A percentile compares a stretch with the other conserved stretches of the same genome.
Conservation (phyloP, 495 filamentous ascomycete genomes). For the Podospora pseudopauciseta region DNA sequence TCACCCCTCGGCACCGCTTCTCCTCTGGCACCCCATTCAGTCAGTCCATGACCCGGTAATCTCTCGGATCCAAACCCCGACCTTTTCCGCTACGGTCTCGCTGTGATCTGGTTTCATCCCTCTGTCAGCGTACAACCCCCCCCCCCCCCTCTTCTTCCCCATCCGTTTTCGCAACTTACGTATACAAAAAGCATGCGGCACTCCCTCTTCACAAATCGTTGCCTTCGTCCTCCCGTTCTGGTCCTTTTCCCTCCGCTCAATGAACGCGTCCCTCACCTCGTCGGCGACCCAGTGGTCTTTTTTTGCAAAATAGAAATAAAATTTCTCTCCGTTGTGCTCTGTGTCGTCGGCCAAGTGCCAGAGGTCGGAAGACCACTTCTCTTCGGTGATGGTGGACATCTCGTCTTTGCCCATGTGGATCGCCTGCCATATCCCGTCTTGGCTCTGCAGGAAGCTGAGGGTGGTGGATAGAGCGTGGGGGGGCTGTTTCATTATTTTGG, state of each 20-base stretch:
- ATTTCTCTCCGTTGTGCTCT: slow-evolving; percentile 34
- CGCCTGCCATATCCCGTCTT: slow-evolving; percentile 64
- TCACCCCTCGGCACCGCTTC: no score
- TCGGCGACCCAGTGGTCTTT: slow-evolving; percentile 82
- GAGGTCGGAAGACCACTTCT: slow-evolving; percentile 74
- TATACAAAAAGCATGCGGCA: slow-evolving; percentile 82
- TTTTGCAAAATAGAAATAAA: slow-evolving; percentile 77
- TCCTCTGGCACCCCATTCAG: no score
- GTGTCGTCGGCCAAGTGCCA: slow-evolving; percentile 60
- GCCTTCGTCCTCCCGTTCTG: slow-evolving; percentile 55
- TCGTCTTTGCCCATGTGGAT: slow-evolving; percentile 64
- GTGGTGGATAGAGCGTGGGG: slow-evolving; percentile 58
- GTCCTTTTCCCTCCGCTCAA: slow-evolving; percentile 39
- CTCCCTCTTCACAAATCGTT: slow-evolving; percentile 65
- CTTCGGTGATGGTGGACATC: slow-evolving; percentile 68
- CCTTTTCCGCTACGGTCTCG: slow-evolving; percentile 63
- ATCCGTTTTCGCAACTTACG: slow-evolving; percentile 45
- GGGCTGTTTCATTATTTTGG: slow-evolving; percentile 52
- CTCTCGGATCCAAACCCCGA: slow-evolving; percentile 56
- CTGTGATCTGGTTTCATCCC: slow-evolving; percentile 48
- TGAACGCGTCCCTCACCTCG: slow-evolving; percentile 68
- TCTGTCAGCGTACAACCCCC: background rate
- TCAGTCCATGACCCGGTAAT: slow-evolving; percentile 32
- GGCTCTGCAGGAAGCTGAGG: slow-evolving; percentile 57
- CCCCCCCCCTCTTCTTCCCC: no score